Evolutionary conservation across 2,329 filamentous ascomycete species (phyloP), one percentile per base, ranked within the genome.

Genomic region (Sporothrix variecibatus): DNA sequence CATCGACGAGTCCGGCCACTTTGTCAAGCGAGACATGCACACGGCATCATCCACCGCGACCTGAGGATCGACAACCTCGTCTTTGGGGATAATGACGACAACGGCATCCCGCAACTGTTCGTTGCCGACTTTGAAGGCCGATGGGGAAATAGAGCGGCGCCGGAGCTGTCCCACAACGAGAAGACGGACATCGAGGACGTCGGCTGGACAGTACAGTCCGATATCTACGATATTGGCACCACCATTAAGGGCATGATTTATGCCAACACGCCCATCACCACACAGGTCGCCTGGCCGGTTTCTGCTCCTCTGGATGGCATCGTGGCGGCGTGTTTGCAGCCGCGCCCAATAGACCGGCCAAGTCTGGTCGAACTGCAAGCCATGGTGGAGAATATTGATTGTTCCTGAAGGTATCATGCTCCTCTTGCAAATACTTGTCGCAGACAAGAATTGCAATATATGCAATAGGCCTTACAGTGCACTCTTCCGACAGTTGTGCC

Each of bases 201-300:
- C 31, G 76, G 75, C 12, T 77, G 76, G 76, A 71, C 23, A 1
- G 31, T 23, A 12, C 23, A 34, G n/a, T 79, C 79, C 2, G 79
- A 80, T 51, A 77, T 80, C 2, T 80, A 80, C 58, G 78, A 80
- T 60, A 65, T 79, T 58, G 79, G 79, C 40, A 9, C 75, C 12
- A 75, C 72, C 51, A 78, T 80, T 75, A 78, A 78, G 70, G 17
- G 77, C 38, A 78, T 80, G 77, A 72, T 80, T 11, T 80, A 80
- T 60, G 78, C 76, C 3, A 80, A 80, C 38, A 73, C 23, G n/a
- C 78, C 78, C 23, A 76, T 79, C 58, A 79, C 76, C 2, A 23
- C n/a, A 9, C 71, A 74, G 2, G 75, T 80, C n/a, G 78, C 79
- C 62, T 79, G 78, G 78, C 77, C 77, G 31, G 78, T 79, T 31